Evolutionary conservation across 2,329 filamentous ascomycete genomes (phyloP).

Genomic region (Epichloe sylvatica): DNA sequence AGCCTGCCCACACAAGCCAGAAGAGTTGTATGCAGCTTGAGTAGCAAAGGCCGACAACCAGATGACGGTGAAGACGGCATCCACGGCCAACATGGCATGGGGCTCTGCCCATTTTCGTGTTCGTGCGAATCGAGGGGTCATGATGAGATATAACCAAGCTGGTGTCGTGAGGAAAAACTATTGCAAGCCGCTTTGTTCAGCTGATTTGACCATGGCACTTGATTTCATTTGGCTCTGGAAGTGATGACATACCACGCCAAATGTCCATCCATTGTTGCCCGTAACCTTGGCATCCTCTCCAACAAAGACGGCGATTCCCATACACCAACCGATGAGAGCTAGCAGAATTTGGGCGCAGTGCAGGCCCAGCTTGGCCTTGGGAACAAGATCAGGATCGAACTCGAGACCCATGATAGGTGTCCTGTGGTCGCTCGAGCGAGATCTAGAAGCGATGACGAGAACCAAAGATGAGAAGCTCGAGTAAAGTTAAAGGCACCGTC

Average conservation of each 20-base stretch:
- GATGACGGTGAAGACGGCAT: constrained; percentile 42
- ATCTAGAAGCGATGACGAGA: background rate
- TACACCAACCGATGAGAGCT: constrained; percentile 40
- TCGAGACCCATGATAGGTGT: constrained; percentile 31
- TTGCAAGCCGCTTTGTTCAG: background rate
- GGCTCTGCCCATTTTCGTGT: constrained; percentile 49
- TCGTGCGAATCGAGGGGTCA: constrained; percentile 49
- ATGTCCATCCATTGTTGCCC: constrained; percentile 49
- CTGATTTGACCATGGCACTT: background rate
- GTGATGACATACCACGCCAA: constrained; percentile 40
- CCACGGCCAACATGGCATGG: constrained; percentile 45
- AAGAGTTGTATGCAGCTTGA: constrained; percentile 49
- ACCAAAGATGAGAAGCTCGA: no score
- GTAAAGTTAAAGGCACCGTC: no score
- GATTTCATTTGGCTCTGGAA: background rate
- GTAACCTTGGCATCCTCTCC: constrained; percentile 33
- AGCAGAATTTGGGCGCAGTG: constrained; percentile 42
- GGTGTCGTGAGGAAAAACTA: constrained; percentile 53
- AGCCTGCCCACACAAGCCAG: constrained; percentile 37
- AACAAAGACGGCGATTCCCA: constrained; percentile 47
- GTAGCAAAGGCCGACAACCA: constrained; percentile 56
- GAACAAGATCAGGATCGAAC: constrained; percentile 39
- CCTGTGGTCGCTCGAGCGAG: background rate
- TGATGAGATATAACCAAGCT: constrained; percentile 50
- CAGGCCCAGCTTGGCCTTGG: constrained; percentile 41